Evolutionary conservation across 129 eudicot genomes (phyloP).

Genomic region (Mikania micrantha): DNA sequence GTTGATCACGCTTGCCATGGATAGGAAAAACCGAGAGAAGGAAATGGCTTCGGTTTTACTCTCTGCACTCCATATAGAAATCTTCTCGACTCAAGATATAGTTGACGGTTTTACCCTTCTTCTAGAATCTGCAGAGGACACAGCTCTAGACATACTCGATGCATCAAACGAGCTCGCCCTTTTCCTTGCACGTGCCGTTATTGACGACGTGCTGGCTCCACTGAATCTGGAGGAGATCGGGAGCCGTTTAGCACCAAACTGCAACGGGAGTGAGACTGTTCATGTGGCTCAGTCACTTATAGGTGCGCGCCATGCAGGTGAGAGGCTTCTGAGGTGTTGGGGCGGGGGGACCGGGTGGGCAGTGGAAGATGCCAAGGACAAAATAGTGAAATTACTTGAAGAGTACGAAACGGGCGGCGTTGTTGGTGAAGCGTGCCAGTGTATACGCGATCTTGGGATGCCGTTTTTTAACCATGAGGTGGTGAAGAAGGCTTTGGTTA

Average conservation of each 20-base stretch:
- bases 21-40: conserved; percentile 79
- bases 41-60: conserved; percentile 92
- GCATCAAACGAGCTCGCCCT: conserved; percentile 87
- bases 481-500: too few relatives aligned
- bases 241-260: conserved; percentile 41
- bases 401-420: conserved; percentile 85
- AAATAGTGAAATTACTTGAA: conserved; percentile 72
- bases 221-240: conserved; percentile 71
- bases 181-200: conserved; percentile 76
- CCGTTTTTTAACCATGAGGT: too few relatives aligned
- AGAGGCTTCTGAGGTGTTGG: conserved; percentile 88
- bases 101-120: conserved; percentile 74
- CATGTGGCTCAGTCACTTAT: conserved; percentile 59
- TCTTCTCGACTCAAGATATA: conserved; percentile 78
- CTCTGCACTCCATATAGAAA: conserved; percentile 76
- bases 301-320: conserved; percentile 87
- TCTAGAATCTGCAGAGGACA: conserved; percentile 83
- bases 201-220: conserved; percentile 86
- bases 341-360: conserved; percentile 99
- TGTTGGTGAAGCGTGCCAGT: conserved; percentile 76
- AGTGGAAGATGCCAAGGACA: conserved; percentile 95
- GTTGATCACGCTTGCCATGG: conserved; percentile 85
- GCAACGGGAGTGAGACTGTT: conserved; percentile 74
- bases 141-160: conserved; percentile 77
- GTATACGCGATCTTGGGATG: too few relatives aligned